Base-by-base conservation (phyloP, 2,329 filamentous ascomycete genomes). In the Aspergillus pseudoterreus region DNA sequence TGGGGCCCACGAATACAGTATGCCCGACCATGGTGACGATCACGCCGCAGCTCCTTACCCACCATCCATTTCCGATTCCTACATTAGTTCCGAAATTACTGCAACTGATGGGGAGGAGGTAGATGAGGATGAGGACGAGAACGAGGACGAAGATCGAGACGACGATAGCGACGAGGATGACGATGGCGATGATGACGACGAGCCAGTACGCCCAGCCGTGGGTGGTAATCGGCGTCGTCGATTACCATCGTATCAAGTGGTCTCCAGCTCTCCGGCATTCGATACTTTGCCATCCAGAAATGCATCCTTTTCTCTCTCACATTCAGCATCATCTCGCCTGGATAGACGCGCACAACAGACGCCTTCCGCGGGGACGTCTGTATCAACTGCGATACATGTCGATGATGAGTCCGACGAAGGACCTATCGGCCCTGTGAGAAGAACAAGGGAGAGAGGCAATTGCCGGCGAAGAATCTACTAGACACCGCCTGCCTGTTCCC, bases 361-460 rank as follows among this genome's bases (percentile, higher is more conserved):
- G 11, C 47, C 15, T 3, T 27, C 51, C 8, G 45, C 52, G 19
- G 62, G 63, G 17, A 57, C 59, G n/a, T 61, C 62, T 36, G 52
- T 44, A 4, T 43, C 21, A 19, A 58, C 62, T 50, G 62, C 63
- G 14, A 66, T 68, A 30, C 48, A 46, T 35, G n/a, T 65, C 6
- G 61, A 65, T 15, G 61, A 63, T 47, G 64, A 66, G 30, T 67
- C 63, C 22, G 66, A 69, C 32, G 63, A 67, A 47, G 62, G 56
- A 2, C 63, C 61, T 15, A 56, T 64, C 41, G 52, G 50, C 44
- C 58, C 60, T 33, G 54, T 54, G 12, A 63, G 60, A 46, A 59
- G 62, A 56, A 46, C 50, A 43, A 54, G 62, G 45, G 54, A 43
- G 39, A 56, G 56, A 43, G 54, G 55, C 33, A 55, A 52, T 47